Evolutionary conservation across 257 asterid genomes (phyloP).

Genomic region (Avicennia marina): DNA sequence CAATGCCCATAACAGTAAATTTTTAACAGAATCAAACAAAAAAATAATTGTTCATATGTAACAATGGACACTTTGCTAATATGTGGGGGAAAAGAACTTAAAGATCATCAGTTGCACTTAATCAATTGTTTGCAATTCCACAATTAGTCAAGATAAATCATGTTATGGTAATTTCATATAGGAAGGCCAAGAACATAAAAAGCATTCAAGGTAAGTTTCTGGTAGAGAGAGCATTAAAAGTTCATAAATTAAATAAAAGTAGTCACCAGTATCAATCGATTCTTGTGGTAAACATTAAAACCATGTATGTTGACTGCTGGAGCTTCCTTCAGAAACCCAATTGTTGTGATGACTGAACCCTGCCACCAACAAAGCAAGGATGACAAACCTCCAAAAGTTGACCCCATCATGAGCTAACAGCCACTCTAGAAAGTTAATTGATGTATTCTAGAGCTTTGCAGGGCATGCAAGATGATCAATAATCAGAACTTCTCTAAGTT

Average conservation of each 20-base stretch:
- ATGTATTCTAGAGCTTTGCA: neutral
- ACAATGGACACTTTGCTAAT: too few relatives aligned
- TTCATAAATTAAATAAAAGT: conserved; percentile 8
- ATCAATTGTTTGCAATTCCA: too few relatives aligned
- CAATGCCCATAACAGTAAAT: too few relatives aligned
- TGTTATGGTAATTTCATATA: too few relatives aligned
- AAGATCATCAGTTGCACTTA: too few relatives aligned
- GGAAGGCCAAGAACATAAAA: neutral
- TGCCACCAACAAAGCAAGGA: conserved; percentile 31
- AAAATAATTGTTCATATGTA: too few relatives aligned
- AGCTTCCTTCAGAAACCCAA: conserved; percentile 94
- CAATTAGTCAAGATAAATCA: conserved; percentile 3
- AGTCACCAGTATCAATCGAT: conserved; percentile 83
- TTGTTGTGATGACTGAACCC: conserved; percentile 67
- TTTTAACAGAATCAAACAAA: too few relatives aligned
- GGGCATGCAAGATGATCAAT: neutral
- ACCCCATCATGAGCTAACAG: conserved; percentile 16
- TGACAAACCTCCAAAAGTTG: conserved; percentile 7
- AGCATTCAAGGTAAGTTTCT: neutral
- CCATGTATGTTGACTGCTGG: conserved; percentile 80
- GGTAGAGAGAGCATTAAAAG: neutral
- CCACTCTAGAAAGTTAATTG: conserved; percentile 1
- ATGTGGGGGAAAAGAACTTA: too few relatives aligned
- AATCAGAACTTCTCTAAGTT: too few relatives aligned
- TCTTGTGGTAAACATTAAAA: conserved; percentile 94